Evolutionary conservation across 1,139 yeast species (phyloP).

Genomic region (Lodderomyces pseudojiufengensis): DNA sequence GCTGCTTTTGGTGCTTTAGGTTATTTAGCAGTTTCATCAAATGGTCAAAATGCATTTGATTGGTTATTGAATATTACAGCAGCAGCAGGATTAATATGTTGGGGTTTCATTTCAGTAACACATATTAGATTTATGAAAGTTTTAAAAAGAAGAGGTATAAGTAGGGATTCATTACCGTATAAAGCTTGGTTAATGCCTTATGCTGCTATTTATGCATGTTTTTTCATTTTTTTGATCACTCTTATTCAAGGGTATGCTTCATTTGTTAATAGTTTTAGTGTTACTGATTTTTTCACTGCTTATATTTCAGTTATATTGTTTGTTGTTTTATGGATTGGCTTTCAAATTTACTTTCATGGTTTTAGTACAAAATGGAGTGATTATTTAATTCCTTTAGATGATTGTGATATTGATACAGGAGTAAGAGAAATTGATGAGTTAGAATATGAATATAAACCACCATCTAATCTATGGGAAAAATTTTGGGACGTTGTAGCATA

Average conservation of each 20-base stretch:
- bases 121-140: constrained; percentile 69
- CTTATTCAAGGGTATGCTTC: constrained; percentile 69
- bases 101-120: constrained; percentile 65
- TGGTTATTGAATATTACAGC: constrained; percentile 85
- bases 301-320: constrained; percentile 61
- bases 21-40: constrained; percentile 59
- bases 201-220: constrained; percentile 55
- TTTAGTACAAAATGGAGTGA: constrained; percentile 32
- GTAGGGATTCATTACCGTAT: constrained; percentile 64
- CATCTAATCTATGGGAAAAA: constrained; percentile 46
- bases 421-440: constrained; percentile 55
- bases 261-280: constrained; percentile 32
- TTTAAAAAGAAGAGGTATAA: constrained; percentile 53
- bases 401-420: constrained; percentile 60
- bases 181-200: constrained; percentile 67
- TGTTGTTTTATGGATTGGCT: constrained; percentile 46
- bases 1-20: constrained; percentile 64
- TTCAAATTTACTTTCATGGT: constrained; percentile 49
- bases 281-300: constrained; percentile 63
- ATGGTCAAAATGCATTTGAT: constrained; percentile 67
- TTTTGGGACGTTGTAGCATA: constrained; percentile 39
- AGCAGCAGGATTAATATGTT: constrained; percentile 69
- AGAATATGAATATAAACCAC: constrained; percentile 43
- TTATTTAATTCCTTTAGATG: constrained; percentile 42
- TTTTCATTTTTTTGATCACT: constrained; percentile 49